These are phyloP conservation scores for Purshia tridentata DNA, from an alignment of 306 rosid species.

Conservation along the genomic window DNA sequence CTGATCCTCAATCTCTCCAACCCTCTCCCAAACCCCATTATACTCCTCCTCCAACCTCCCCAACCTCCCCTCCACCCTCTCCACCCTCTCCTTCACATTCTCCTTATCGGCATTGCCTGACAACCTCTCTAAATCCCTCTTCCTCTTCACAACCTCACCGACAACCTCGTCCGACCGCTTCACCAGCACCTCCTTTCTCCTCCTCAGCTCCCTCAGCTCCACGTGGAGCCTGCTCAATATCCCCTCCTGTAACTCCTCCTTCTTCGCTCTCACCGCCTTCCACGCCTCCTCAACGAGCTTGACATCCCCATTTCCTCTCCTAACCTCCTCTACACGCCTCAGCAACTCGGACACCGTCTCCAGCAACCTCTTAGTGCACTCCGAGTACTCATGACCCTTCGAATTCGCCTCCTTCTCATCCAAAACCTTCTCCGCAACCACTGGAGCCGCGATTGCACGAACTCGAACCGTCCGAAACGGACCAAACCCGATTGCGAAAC, in stretches of 20 bases:
- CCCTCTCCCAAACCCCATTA: constrained; percentile 48
- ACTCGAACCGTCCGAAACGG: constrained; percentile 38
- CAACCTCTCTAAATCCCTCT: constrained; percentile 42
- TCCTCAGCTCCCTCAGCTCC: constrained; percentile 50
- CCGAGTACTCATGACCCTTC: constrained; percentile 47
- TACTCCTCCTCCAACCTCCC: constrained; percentile 58
- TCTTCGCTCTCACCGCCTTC: constrained; percentile 58
- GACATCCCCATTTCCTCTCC: constrained; percentile 47
- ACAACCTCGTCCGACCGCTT: constrained; percentile 42
- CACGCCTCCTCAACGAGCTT: constrained; percentile 42
- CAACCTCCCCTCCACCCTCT: constrained; percentile 46
- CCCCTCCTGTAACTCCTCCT: constrained; percentile 45
- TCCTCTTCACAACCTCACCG: constrained; percentile 38
- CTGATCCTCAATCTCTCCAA: constrained; percentile 56
- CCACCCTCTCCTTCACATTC: constrained; percentile 40
- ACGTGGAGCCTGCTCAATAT: constrained; percentile 46
- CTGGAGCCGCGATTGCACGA: constrained; percentile 49
- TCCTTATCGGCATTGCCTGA: constrained; percentile 24
- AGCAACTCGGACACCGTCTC: constrained; percentile 47
- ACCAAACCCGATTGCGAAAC: constrained; percentile 56
- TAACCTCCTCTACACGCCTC: constrained; percentile 50
- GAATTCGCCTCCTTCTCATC: constrained; percentile 26
- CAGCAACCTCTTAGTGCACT: constrained; percentile 49
- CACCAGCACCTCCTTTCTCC: constrained; percentile 37
- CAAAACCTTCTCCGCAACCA: constrained; percentile 17